phyloP scores from a whole-genome alignment of 257 asterid genomes.

The Mitragyna speciosa region DNA sequence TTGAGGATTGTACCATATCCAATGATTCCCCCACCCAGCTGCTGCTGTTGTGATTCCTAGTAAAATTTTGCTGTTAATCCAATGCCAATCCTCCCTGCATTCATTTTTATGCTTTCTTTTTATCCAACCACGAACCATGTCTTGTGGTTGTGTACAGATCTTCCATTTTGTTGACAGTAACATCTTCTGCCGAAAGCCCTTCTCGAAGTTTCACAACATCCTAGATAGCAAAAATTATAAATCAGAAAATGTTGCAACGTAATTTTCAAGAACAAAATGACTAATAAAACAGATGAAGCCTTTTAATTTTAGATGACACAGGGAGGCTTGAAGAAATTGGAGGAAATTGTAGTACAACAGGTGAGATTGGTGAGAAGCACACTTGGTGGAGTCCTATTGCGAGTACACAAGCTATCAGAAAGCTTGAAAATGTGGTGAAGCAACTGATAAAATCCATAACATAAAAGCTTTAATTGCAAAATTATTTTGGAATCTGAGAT shows the following conservation, averaged over 20 bases:
- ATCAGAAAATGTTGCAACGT: background rate
- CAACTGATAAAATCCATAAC: constrained; percentile 17
- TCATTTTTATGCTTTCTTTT: constrained; percentile 54
- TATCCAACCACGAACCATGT: constrained; percentile 77
- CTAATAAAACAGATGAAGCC: background rate
- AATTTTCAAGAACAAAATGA: background rate
- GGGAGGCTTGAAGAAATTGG: constrained; percentile 29
- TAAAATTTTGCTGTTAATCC: constrained; percentile 26
- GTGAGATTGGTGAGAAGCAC: constrained; percentile 43
- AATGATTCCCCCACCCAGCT: constrained; percentile 52
- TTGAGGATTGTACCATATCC: constrained; percentile 35
- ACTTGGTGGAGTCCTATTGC: constrained; percentile 41
- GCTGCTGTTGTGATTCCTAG: constrained; percentile 48
- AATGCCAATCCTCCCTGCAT: constrained; percentile 57
- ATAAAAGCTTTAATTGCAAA: background rate
- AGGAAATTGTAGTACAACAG: constrained; percentile 33
- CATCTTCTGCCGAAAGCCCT: constrained; percentile 60
- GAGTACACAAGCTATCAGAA: constrained; percentile 31
- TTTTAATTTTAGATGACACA: constrained; percentile 37
- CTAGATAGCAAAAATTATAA: constrained; percentile 20
- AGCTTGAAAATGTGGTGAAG: constrained; percentile 20
- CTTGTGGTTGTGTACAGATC: constrained; percentile 56
- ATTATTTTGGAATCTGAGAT: background rate
- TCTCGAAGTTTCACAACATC: constrained; percentile 62
- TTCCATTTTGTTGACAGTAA: constrained; percentile 48